Evolutionary conservation across 176 grass and related monocot species (phyloP).

Genomic region (Oryza longistaminata): DNA sequence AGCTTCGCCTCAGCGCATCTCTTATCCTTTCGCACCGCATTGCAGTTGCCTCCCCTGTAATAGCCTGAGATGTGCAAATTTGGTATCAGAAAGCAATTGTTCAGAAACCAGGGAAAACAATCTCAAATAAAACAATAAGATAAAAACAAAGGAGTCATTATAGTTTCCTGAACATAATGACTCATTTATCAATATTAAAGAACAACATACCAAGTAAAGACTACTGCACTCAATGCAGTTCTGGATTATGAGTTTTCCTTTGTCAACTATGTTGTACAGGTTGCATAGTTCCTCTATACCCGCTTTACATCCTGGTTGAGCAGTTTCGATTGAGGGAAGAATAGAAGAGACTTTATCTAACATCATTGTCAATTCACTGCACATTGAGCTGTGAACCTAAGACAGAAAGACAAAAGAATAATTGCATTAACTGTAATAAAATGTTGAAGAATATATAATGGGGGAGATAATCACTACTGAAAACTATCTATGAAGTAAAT

Average conservation of each 20-base stretch:
- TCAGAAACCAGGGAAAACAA: neutral
- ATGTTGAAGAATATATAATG: slow-evolving; percentile 17
- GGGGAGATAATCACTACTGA: neutral
- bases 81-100: slow-evolving; percentile 13
- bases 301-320: slow-evolving; percentile 67
- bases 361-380: slow-evolving; percentile 62
- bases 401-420: slow-evolving; percentile 1
- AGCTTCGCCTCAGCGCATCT: slow-evolving; percentile 58
- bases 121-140: neutral
- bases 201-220: slow-evolving; percentile 81
- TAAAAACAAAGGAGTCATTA: neutral
- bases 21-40: slow-evolving; percentile 69
- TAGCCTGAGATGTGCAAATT: slow-evolving; percentile 49
- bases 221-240: slow-evolving; percentile 80
- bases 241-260: slow-evolving; percentile 69
- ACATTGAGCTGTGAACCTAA: slow-evolving; percentile 77
- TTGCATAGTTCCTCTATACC: slow-evolving; percentile 89
- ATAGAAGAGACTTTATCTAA: slow-evolving; percentile 71
- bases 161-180: neutral
- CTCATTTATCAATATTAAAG: neutral
- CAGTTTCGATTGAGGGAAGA: slow-evolving; percentile 88
- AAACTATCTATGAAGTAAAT: neutral
- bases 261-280: slow-evolving; percentile 80
- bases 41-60: slow-evolving; percentile 66
- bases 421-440: neutral